Base-by-base conservation (phyloP, 352 stramenopile genomes). In the Phytophthora sp. region DNA sequence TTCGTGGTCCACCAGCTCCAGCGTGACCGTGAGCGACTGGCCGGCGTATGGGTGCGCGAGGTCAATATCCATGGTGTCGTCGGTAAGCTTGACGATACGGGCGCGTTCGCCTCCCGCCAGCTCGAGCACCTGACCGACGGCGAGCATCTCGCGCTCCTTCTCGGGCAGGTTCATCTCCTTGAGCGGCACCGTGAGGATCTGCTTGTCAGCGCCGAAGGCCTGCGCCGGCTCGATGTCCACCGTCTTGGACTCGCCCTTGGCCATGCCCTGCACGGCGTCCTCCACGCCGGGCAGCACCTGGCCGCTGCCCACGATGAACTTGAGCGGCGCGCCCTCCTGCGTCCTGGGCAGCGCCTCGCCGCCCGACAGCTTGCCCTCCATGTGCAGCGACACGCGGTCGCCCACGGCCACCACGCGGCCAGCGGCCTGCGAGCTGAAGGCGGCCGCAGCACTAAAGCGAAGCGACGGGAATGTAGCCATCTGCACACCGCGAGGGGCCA, bases 211-310 rank as follows among this genome's bases (percentile, higher is more conserved):
- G 39, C 84, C 87, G 44, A 94, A 95, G 17, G 83, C 84, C 66
- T 89, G 73, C 6, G 64, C 82, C 2, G 87, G 79, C 8, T 73
- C 55, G 57, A 95, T 82, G 51, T 84, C 69, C 21, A 88, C 61
- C 31, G 63, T 84, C 71, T 91, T 92, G 20, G 57, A 74, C 34
- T 87, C 76, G 34, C 85, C 83, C 50, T 87, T 88, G 18, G 45
- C 44, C 69, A 95, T 75, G 0, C 87, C 87, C 21, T 91, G 54
- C 18, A 95, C 75, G 0, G 77, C 83, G 28, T 87, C 70, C 18
- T 95, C 87, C 26, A 95, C 83, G 11, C 83, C 87, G 20, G 72
- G 62, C 20, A 95, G 79, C 30, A 95, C 66, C 9, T 92, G 77
- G 1, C 82, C 78, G 17, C 82, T 79, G 27, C 87, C 87, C 5